Percentiles rank a stretch among this genome's conserved stretches.
phyloP scores from a whole-genome alignment of 2,329 filamentous ascomycete genomes.

The Neonectria neomacrospora region DNA sequence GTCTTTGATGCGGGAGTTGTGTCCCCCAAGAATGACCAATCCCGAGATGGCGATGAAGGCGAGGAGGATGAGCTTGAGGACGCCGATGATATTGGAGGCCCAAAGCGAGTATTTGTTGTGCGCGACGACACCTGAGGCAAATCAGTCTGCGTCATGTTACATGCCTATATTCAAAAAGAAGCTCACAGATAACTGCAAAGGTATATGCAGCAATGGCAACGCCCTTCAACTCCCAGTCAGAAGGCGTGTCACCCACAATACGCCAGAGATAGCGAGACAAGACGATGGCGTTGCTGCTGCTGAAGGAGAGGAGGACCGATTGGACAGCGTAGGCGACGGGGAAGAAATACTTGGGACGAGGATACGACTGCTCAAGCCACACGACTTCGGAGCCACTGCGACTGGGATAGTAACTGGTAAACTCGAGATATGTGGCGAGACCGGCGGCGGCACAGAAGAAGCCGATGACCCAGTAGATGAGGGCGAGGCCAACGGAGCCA shows the following conservation, averaged over 20 bases:
- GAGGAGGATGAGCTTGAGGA: slow-evolving; percentile 46
- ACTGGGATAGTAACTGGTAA: slow-evolving; percentile 72
- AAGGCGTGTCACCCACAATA: slow-evolving; percentile 61
- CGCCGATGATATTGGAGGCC: slow-evolving; percentile 66
- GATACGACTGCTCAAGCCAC: slow-evolving; percentile 75
- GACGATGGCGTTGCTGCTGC: slow-evolving; percentile 72
- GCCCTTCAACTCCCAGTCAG: slow-evolving; percentile 73
- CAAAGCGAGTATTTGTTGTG: slow-evolving; percentile 68
- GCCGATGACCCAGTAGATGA: slow-evolving; percentile 74
- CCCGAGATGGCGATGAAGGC: slow-evolving; percentile 64
- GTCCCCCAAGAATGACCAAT: slow-evolving; percentile 65
- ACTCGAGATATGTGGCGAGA: slow-evolving; percentile 71
- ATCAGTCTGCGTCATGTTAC: too few relatives aligned
- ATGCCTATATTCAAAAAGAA: too few relatives aligned
- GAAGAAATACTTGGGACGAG: slow-evolving; percentile 71
- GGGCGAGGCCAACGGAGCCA: slow-evolving; percentile 69
- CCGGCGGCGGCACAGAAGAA: slow-evolving; percentile 66
- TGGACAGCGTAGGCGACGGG: slow-evolving; percentile 73
- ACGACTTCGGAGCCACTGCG: slow-evolving; percentile 74
- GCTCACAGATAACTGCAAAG: slow-evolving; percentile 64
- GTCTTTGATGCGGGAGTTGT: slow-evolving; percentile 45
- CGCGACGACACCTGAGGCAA: slow-evolving; percentile 52
- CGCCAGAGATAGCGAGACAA: slow-evolving; percentile 71
- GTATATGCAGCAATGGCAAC: slow-evolving; percentile 73
- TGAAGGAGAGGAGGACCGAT: slow-evolving; percentile 71